Evolutionary conservation across 192 early-diverging fungal genomes (phyloP).

Genomic region (Phycomyces nitens): DNA sequence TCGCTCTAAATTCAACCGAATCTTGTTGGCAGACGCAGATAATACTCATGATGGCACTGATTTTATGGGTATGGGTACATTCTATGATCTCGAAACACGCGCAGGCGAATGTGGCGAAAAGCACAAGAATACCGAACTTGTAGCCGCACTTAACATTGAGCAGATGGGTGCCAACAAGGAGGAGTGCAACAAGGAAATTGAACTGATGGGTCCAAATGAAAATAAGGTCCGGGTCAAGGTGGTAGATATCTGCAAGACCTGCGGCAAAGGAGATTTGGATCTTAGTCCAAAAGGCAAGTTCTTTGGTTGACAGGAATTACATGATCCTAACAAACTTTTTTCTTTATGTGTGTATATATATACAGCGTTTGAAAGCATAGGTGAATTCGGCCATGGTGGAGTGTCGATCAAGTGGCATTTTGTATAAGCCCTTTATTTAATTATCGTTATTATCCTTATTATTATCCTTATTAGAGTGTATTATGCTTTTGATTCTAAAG

Average conservation of each 20-base stretch:
- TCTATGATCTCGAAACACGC: slow-evolving; percentile 17
- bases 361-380: slow-evolving; percentile 14
- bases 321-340: not conserved
- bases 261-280: not conserved
- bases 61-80: slow-evolving; percentile 7
- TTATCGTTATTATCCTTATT: too few species aligned
- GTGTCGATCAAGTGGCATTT: slow-evolving; percentile 14
- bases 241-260: slow-evolving; percentile 16
- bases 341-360: not conserved
- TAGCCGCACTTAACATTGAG: slow-evolving; percentile 6
- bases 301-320: not conserved
- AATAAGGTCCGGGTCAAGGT: slow-evolving; percentile 9
- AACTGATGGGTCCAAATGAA: slow-evolving; percentile 2
- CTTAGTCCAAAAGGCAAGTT: slow-evolving; percentile 14
- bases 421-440: slow-evolving; percentile 1
- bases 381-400: slow-evolving; percentile 11
- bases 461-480: too few species aligned
- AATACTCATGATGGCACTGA: not conserved
- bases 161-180: not conserved
- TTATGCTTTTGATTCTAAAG: too few species aligned
- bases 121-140: slow-evolving; percentile 7
- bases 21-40: not conserved
- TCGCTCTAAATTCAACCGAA: not conserved
- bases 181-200: slow-evolving; percentile 3
- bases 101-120: slow-evolving; percentile 8